These are phyloP conservation scores for Pseudogymnoascus sp. DNA, from an alignment of 2,329 filamentous ascomycete species.

Conservation along the genomic window DNA sequence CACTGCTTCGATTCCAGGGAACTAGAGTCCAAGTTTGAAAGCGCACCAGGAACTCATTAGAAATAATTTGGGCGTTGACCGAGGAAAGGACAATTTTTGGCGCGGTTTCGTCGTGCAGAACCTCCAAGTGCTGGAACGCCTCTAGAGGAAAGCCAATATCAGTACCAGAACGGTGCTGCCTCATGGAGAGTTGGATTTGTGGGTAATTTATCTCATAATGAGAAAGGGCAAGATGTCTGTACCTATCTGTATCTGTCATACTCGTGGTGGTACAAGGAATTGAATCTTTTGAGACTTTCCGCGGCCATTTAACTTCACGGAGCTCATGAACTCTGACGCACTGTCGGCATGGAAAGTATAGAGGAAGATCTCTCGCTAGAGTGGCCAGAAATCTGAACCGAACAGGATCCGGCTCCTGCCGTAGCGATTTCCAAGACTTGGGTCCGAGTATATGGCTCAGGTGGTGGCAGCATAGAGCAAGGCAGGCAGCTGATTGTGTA, in stretches of 20 bases:
- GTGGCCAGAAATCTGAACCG: slow-evolving; percentile 13
- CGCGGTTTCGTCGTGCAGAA: slow-evolving; percentile 8
- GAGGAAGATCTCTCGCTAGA: slow-evolving; percentile 15
- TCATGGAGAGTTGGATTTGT: slow-evolving; percentile 19
- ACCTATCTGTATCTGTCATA: background rate
- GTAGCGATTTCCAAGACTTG: slow-evolving; percentile 13
- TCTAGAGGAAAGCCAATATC: slow-evolving; percentile 16
- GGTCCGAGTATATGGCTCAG: slow-evolving; percentile 14
- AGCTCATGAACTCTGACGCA: slow-evolving; percentile 16
- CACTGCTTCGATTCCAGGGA: background rate
- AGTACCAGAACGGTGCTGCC: slow-evolving; percentile 13
- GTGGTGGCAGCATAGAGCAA: slow-evolving; percentile 15
- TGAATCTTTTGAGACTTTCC: background rate
- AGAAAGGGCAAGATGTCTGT: slow-evolving; percentile 10
- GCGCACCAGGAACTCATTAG: slow-evolving; percentile 1
- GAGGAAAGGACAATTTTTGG: slow-evolving; percentile 5
- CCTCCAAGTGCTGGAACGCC: slow-evolving; percentile 16
- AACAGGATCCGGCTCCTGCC: background rate
- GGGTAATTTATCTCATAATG: slow-evolving; percentile 15
- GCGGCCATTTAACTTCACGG: slow-evolving; percentile 14
- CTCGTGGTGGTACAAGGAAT: slow-evolving; percentile 2
- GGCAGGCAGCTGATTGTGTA: slow-evolving; percentile 13
- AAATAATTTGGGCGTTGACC: slow-evolving; percentile 3
- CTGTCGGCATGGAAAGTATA: slow-evolving; percentile 15
- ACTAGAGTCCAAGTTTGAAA: slow-evolving; percentile 10